Base-by-base conservation (phyloP, 2,329 filamentous ascomycete genomes). In the Phialophora expanda region DNA sequence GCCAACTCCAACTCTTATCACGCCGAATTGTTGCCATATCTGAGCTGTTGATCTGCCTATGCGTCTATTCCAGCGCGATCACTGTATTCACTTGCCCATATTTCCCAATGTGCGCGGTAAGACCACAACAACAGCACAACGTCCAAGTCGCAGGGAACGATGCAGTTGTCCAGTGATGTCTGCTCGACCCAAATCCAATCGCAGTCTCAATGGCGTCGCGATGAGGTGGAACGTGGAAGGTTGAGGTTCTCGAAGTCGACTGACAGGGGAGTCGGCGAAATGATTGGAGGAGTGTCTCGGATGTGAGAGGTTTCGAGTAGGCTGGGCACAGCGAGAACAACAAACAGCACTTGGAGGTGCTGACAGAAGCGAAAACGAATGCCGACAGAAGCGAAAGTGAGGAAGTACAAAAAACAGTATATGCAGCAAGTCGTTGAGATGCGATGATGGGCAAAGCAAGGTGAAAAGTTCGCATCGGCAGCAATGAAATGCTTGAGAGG, bases 261-360 rank as follows among this genome's bases (percentile, higher is more conserved):
- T 34, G 24, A 24, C 46, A 41, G 46, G 50, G 48, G 24, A 44
- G 8, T 5, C 48, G 22, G 11, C 14, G 58, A 4, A 38, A 22
- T 54, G 48, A 50, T 61, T 54, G 58, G 46, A 34, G 34, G 48
- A 54, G 58, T 61, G 58, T 61, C 58, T 54, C 58, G 50, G 58
- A 26, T 51, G 6, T 24, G 48, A 7, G 30, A 61, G 48, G 48
- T 55, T 55, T 55, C 28, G 28, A 26, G 8, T 32, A 11, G 28
- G 34, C 26, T 14, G 8, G 28, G 53, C 17, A 44, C 28, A n/a
- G 53, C 53, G 7, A 14, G 9, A n/a, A 28, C 24, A 24, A 30
- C 22, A 55, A 32, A 20, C 53, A 55, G 28, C 7, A 28, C 22
- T 26, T 28, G 24, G 14, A 28, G 20, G 11, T 22, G 48, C 48